Conservation (phyloP, 176 grass and related monocot species). For the Aegilops tauschii region DNA sequence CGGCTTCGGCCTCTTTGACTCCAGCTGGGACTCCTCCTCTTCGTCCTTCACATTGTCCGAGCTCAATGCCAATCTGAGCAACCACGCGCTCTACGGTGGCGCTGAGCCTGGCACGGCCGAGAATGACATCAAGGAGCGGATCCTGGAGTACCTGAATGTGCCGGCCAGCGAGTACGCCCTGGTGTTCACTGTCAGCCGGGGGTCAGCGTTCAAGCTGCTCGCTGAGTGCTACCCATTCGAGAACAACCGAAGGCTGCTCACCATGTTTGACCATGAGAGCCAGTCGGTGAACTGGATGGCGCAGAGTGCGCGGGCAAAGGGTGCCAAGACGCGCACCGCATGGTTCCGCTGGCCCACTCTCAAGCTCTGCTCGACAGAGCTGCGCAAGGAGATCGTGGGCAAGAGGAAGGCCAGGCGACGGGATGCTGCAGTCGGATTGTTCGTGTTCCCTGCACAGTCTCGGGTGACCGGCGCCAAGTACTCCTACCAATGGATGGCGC, state of each 20-base stretch:
- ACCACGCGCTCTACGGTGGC: constrained; percentile 83
- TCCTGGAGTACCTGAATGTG: constrained; percentile 94
- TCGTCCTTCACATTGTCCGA: constrained; percentile 79
- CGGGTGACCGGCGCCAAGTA: constrained; percentile 97
- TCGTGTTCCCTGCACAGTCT: constrained; percentile 95
- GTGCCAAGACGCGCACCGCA: constrained; percentile 72
- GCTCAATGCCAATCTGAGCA: constrained; percentile 96
- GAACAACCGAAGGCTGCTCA: constrained; percentile 87
- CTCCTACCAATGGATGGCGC: constrained; percentile 98
- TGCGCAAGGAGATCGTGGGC: constrained; percentile 83
- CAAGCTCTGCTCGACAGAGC: constrained; percentile 75
- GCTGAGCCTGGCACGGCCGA: constrained; percentile 66
- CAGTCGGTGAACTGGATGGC: constrained; percentile 97
- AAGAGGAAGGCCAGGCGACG: constrained; percentile 76
- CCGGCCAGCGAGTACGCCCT: constrained; percentile 82
- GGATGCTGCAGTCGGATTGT: constrained; percentile 67
- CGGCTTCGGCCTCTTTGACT: constrained; percentile 87
- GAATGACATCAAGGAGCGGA: constrained; percentile 86
- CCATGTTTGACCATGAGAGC: constrained; percentile 99
- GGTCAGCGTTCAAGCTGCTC: constrained; percentile 84
- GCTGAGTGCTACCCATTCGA: constrained; percentile 93
- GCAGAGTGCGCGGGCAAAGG: constrained; percentile 80
- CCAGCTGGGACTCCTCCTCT: constrained; percentile 77
- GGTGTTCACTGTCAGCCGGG: constrained; percentile 91
- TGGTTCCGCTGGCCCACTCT: constrained; percentile 93